Evolutionary conservation across 306 rosid species (phyloP), one percentile per base, ranked within the genome.

Genomic region (Myrica gale): DNA sequence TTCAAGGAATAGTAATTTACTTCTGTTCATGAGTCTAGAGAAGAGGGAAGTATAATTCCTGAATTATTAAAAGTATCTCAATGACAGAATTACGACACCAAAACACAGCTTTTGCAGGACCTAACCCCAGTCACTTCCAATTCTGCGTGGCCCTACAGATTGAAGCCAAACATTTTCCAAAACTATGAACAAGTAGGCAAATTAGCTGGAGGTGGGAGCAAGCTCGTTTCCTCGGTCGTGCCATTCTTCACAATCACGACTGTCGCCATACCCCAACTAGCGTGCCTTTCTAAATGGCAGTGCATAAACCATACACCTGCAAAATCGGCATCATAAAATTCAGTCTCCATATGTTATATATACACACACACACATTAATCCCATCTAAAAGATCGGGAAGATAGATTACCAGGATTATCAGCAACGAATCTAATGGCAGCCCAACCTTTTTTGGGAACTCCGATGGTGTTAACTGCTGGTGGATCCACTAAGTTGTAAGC

Each of bases 281-380:
- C 56, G 47, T 84, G 88, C 19, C 81, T 73, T 1, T 84, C 87
- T 2, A 69, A 76, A 77, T 83, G 87, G 45, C 87, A 83, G 51
- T 83, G 87, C 84, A 83, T 76, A 51, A 43, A 83, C 87, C 87
- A 79, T 12, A 83, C 84, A 43, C 87, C 87, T 84, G 74, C n/a
- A 73, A 21, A 70, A n/a, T 48, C 2, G 0, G 37, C 37, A 32
- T 32, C 37, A 32, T 32, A 32, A 32, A 32, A 3, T 32, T 32
- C 3, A 32, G 0, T 32, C 3, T 32, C 37, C 3, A 32, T 32
- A 32, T 32, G 53, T 15, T 48, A 48, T 13, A 20, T 4, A 56
- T 8, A 21, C 13, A 57, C 39, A 21, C 12, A 57, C 12, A 57
- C 3, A 32, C 37, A 32, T 57, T 20, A 8, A 7, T 32, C 37